Conservation (phyloP, 2,329 filamentous ascomycete genomes). For the Acrodontium crateriforme region DNA sequence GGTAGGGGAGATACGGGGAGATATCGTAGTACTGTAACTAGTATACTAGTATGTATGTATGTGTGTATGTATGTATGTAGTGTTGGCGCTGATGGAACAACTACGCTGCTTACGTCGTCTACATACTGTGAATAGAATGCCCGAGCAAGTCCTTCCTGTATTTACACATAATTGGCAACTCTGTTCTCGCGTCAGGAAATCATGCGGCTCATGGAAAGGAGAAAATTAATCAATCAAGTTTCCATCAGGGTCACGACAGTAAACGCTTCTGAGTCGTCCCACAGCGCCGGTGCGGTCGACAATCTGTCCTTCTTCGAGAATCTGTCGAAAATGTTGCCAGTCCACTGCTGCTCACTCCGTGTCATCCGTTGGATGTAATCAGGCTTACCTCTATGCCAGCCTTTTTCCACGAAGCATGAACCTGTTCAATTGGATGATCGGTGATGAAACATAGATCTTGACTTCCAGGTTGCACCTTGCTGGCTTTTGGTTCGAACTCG, state of each 20-base stretch:
- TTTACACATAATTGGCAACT: too few relatives aligned
- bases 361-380: background rate
- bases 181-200: too few relatives aligned
- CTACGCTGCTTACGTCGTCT: background rate
- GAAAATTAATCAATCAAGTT: constrained; percentile 47
- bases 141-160: too few relatives aligned
- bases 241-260: constrained; percentile 47
- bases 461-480: constrained; percentile 39
- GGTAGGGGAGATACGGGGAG: too few relatives aligned
- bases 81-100: constrained; percentile 15
- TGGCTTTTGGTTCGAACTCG: constrained; percentile 48
- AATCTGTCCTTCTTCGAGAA: constrained; percentile 34
- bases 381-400: constrained; percentile 32
- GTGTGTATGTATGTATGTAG: too few relatives aligned
- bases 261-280: constrained; percentile 43
- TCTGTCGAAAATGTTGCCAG: constrained; percentile 10
- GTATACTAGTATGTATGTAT: too few relatives aligned
- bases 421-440: constrained; percentile 34
- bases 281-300: constrained; percentile 43
- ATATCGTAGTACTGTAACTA: too few relatives aligned
- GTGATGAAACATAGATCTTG: constrained; percentile 48
- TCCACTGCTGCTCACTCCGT: too few relatives aligned
- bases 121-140: background rate
- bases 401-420: constrained; percentile 29
- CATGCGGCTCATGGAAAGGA: background rate